Evolutionary conservation across 1,284 basidiomycete species (phyloP).

Genomic region (Ustilago sp.): DNA sequence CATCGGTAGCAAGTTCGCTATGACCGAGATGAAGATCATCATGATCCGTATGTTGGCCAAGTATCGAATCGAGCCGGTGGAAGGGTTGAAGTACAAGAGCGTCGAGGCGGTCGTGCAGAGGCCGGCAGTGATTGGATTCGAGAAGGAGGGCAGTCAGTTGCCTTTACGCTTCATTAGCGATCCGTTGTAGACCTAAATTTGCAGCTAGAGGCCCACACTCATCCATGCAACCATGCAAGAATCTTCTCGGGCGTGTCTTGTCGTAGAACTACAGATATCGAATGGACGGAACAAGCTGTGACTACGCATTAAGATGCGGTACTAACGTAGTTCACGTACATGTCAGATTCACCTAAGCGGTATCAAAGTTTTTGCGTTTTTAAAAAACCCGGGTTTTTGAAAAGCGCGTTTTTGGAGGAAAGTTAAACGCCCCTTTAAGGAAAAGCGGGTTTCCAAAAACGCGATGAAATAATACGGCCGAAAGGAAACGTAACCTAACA

Average conservation of each 20-base stretch:
- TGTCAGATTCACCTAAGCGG: too few species aligned
- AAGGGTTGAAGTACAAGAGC: conserved; percentile 50
- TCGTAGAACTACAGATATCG: not conserved
- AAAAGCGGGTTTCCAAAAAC: too few species aligned
- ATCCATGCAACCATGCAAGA: not conserved
- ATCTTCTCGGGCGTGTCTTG: not conserved
- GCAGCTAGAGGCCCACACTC: not conserved
- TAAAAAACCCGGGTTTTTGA: too few species aligned
- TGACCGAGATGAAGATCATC: conserved; percentile 56
- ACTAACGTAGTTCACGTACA: too few species aligned
- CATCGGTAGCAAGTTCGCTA: conserved; percentile 62
- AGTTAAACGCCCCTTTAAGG: too few species aligned
- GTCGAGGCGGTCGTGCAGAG: conserved; percentile 51
- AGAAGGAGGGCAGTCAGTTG: conserved; percentile 50
- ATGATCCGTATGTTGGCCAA: conserved; percentile 37
- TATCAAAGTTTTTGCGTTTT: too few species aligned
- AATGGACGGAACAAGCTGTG: not conserved
- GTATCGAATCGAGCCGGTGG: conserved; percentile 42
- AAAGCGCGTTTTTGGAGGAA: too few species aligned
- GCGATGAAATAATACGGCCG: too few species aligned
- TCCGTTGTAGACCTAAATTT: conserved; percentile 17
- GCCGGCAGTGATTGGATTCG: conserved; percentile 43
- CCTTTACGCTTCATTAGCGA: conserved; percentile 39
- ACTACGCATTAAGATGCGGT: not conserved
- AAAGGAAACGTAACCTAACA: too few species aligned